Conservation (phyloP, 108 stramenopile species). For the Cyclostephanos invisitatus region DNA sequence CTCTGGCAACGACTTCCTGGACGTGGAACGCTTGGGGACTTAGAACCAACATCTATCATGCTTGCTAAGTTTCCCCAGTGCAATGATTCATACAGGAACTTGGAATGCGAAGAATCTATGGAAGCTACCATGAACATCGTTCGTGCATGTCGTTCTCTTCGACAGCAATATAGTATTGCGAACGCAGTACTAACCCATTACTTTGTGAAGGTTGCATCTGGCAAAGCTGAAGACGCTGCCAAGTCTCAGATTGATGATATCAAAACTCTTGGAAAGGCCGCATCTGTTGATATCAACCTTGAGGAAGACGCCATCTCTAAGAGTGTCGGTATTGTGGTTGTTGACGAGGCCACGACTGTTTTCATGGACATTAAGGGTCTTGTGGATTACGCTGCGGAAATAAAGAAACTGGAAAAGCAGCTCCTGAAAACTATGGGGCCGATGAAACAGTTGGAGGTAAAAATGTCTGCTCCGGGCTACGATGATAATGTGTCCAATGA, state of each 20-base stretch:
- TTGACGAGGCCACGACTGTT: conserved; percentile 83
- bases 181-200: conserved; percentile 85
- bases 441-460: conserved; percentile 64
- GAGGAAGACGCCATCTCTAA: conserved; percentile 60
- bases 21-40: conserved; percentile 86
- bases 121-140: conserved; percentile 77
- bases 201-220: conserved; percentile 73
- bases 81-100: conserved; percentile 56
- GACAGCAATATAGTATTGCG: conserved; percentile 82
- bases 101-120: conserved; percentile 76
- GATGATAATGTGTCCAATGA: conserved; percentile 75
- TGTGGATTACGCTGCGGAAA: conserved; percentile 94
- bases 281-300: conserved; percentile 64
- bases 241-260: conserved; percentile 72
- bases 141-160: conserved; percentile 81
- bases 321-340: conserved; percentile 79
- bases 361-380: conserved; percentile 95
- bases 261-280: conserved; percentile 78
- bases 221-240: conserved; percentile 45
- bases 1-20: conserved; percentile 99
- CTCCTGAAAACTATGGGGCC: conserved; percentile 56
- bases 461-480: conserved; percentile 75
- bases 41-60: conserved; percentile 93
- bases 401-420: conserved; percentile 85
- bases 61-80: conserved; percentile 89